These are phyloP conservation scores for Cercospora sp. DNA, from an alignment of 2,329 filamentous ascomycete species.

Conservation along the genomic window DNA sequence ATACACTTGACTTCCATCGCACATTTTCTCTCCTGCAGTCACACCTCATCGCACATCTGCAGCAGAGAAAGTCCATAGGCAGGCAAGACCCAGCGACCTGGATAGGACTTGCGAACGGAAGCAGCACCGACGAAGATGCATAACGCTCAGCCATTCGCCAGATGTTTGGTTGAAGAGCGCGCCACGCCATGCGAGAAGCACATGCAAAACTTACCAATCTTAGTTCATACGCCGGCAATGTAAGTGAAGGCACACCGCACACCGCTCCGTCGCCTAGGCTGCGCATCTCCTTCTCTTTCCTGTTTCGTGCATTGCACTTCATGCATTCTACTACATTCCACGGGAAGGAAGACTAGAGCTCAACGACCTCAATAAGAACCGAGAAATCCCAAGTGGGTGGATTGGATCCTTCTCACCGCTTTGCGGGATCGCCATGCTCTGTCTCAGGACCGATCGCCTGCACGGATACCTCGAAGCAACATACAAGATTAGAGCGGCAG, in stretches of 20 bases:
- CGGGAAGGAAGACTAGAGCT: no score
- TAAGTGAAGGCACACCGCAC: background rate
- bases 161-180: background rate
- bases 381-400: background rate
- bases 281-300: background rate
- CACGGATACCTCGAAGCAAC: no score
- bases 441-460: background rate
- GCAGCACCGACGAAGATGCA: background rate
- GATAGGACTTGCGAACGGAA: background rate
- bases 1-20: background rate
- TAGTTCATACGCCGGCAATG: background rate
- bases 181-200: background rate
- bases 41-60: background rate
- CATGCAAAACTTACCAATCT: background rate
- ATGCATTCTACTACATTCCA: no score
- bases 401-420: background rate
- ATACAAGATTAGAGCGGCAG: background rate
- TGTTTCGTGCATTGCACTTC: background rate
- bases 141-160: background rate
- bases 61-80: background rate
- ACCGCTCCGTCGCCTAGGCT: background rate
- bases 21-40: background rate
- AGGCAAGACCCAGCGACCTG: background rate
- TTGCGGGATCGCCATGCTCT: background rate
- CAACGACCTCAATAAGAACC: background rate